Base-by-base conservation (phyloP, 805 yeast species). In the Yarrowia porcina region DNA sequence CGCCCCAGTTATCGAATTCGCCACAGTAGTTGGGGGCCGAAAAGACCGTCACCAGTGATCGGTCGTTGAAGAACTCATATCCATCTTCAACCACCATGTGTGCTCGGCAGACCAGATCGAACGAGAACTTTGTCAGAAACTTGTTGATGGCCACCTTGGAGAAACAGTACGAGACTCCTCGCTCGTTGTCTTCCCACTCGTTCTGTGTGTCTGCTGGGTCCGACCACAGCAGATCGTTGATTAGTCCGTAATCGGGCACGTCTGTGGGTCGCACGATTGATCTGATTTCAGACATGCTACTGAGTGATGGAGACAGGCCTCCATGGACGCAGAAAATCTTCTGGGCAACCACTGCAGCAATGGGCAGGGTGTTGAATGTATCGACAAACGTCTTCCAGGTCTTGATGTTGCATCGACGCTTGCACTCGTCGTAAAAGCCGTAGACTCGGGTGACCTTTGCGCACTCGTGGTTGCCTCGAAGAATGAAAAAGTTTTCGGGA, bases 381-480 rank as follows among this genome's bases (percentile, higher is more conserved):
- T 94, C 99, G 68, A 94, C 84, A 71, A 94, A 94, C 28, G 84
- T 76, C 73, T 92, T 91, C 99, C 99, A 94, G 0, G 92, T 88
- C 73, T 93, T 94, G 69, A 92, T 83, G 71, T 88, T 89, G 70
- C 96, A 85, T 65, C 99, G 81, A 70, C 99, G 83, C 74, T 94
- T 94, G 79, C 99, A 94, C 76, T 94, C 99, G 76, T 94, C 99
- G 73, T 91, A 94, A 72, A 94, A 94, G 1, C 99, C 99, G 75
- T 94, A 94, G 32, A 94, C 97, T 67, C 97, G 83, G 1, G 98
- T 93, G 63, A 94, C 96, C 71, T 90, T 90, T 20, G 99, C 97
- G 75, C 97, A 90, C 77, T 94, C 99, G 76, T 94, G 99, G 75
- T 94, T 94, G 20, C 99, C 99, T 68, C 99, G 80, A 44, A 94